phyloP scores from a whole-genome alignment of 2,329 filamentous ascomycete genomes.

The Penicillium sp. region DNA sequence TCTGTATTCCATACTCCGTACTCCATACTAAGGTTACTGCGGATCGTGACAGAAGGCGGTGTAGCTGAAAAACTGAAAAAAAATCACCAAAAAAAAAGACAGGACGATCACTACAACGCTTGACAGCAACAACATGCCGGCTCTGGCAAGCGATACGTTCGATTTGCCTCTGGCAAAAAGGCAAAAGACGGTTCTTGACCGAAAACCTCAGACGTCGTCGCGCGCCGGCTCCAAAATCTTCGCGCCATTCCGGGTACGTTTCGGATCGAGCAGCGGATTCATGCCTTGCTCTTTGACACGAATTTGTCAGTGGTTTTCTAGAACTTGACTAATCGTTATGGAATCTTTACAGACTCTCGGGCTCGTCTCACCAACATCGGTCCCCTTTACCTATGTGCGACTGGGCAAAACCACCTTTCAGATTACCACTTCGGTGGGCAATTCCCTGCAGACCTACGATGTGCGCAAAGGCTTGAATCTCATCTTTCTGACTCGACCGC shows the following conservation, averaged over 20 bases:
- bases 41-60: conserved; percentile 3
- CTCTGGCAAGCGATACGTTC: conserved; percentile 52
- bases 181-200: conserved; percentile 62
- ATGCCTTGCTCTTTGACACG: neutral
- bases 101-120: neutral
- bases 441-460: conserved; percentile 93
- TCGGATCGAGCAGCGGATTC: neutral
- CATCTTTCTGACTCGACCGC: conserved; percentile 88
- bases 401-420: conserved; percentile 95
- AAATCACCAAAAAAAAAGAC: conserved; percentile 5
- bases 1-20: neutral
- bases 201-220: conserved; percentile 43
- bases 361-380: conserved; percentile 83
- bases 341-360: conserved; percentile 71
- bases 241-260: conserved; percentile 81
- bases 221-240: conserved; percentile 73
- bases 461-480: conserved; percentile 85
- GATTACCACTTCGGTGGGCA: conserved; percentile 91
- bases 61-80: conserved; percentile 6
- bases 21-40: neutral
- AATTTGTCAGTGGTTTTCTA: neutral
- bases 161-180: conserved; percentile 72
- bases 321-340: neutral
- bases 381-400: conserved; percentile 86
- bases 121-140: conserved; percentile 47